These are phyloP conservation scores for Mycena maculata DNA, from an alignment of 768 basidiomycete genomes.

Conservation along the genomic window DNA sequence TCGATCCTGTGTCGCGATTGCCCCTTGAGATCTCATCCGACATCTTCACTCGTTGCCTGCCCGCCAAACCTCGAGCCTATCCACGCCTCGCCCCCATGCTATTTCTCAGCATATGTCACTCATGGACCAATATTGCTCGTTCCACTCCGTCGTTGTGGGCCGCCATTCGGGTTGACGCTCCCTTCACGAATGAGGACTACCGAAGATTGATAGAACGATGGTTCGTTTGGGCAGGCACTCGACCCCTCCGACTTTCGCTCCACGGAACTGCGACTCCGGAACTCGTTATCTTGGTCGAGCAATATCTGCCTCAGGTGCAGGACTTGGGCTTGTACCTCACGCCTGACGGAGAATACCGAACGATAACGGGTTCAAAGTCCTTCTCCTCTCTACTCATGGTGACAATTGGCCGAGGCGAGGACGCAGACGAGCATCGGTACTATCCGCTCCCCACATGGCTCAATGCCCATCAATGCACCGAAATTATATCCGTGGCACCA, in stretches of 20 bases:
- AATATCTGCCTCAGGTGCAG: not conserved
- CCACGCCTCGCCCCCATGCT: not conserved
- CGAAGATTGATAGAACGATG: not conserved
- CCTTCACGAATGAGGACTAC: not conserved
- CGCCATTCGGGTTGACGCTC: not conserved
- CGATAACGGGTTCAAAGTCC: not conserved
- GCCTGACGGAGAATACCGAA: no score
- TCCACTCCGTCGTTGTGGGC: slow-evolving; percentile 2
- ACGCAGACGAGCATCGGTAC: not conserved
- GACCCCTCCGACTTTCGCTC: not conserved
- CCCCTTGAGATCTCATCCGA: slow-evolving; percentile 15
- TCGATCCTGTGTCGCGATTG: slow-evolving; percentile 3
- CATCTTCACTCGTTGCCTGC: slow-evolving; percentile 5
- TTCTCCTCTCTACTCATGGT: not conserved
- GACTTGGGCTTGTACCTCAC: not conserved
- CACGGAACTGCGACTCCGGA: not conserved
- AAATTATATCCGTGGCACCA: not conserved
- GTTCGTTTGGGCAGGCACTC: not conserved
- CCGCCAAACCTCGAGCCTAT: not conserved
- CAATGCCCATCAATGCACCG: not conserved
- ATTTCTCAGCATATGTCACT: not conserved
- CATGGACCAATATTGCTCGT: slow-evolving; percentile 1
- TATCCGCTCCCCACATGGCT: no score
- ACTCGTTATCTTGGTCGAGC: not conserved
- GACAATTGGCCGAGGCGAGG: not conserved